Evolutionary conservation across 441 rosid genomes (phyloP), one percentile per base, ranked within the genome.

Genomic region (Adansonia rubrostipa): DNA sequence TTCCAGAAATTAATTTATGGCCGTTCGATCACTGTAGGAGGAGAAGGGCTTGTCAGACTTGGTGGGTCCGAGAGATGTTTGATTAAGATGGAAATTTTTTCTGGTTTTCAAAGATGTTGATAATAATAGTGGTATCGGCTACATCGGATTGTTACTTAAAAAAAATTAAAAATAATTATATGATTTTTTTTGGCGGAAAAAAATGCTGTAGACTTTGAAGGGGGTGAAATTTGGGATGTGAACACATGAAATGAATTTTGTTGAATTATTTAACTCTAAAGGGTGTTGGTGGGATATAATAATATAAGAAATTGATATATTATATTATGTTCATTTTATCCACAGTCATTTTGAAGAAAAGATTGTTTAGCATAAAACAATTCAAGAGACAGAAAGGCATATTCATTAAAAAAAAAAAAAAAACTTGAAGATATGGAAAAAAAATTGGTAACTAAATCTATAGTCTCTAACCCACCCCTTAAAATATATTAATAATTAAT

Each of bases 1-100:
- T 61, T 61, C 24, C 15, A 61, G 66, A 24, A 61, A 11, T 61
- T 14, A 22, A 7, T 28, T 44, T 61, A 19, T 45, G 79, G 83
- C 87, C 82, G 84, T 80, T 67, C 5, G 85, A 84, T 86, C 75
- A 22, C 54, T 33, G 80, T 51, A 13, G 48, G 42, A 10, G 24
- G 51, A 17, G 9, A 51, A 56, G 71, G 50, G 48, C 10, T 53
- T 65, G 68, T 61, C 61, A 68, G 54, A n/a, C 42, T n/a, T 71
- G 1, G 81, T 74, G 79, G 81, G 79, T 28, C 84, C 81, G 2
- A 3, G 33, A 19, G 20, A 15, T 81, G 80, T 77, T 74, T 71
- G 67, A 14, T 17, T 50, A 2, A 2, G 71, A 79, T 61, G 33
- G 76, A 15, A 40, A 61, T 0, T 8, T 9, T 51, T 48, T 50